Evolutionary conservation across 148 eudicot genomes (phyloP), one percentile per base, ranked within the genome.

Genomic region (Pharnaceum exiguum): DNA sequence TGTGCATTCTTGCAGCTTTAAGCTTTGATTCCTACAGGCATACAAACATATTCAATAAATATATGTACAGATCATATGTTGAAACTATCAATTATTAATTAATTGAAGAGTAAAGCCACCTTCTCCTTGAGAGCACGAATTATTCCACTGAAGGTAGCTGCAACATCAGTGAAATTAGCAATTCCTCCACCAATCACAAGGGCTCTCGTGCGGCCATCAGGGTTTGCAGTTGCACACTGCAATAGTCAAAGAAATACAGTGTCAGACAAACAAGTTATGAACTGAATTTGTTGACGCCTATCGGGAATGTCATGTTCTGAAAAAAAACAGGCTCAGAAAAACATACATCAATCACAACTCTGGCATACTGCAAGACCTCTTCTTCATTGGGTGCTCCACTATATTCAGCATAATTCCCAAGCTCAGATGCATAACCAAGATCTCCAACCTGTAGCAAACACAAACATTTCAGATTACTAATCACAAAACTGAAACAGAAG

Each of bases 171-270:
- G 37, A 93, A 93, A 72, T 93, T 93, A 17, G 99, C 96, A 18
- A 93, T 93, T 51, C 99, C 99, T 35, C 99, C 96, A 65, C 99
- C 99, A 42, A 93, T 72, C 12, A 93, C 89, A 28, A 93, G 99
- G 69, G 99, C 99, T 60, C 99, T 72, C 65, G 71, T 76, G 13
- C 65, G 84, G 10, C 96, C 96, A 71, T 93, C 96, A 32, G 99
- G 99, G 46, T 93, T 68, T 26, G 96, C 88, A 50, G 99, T 89
- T 49, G 96, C 99, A 80, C 99, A 93, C 99, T 93, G 78, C 5
- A 68, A 24, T 10, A 10, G 28, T 32, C 28, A 19, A 30, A 12
- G 54, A 5, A n/a, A 65, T 10, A 2, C 33, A 71, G 28, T 19
- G 10, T 32, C 9, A 28, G 13, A 29, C 21, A 47, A 18, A 59